Evolutionary conservation across 1,139 yeast genomes (phyloP).

Genomic region (Candida labiduridarum): DNA sequence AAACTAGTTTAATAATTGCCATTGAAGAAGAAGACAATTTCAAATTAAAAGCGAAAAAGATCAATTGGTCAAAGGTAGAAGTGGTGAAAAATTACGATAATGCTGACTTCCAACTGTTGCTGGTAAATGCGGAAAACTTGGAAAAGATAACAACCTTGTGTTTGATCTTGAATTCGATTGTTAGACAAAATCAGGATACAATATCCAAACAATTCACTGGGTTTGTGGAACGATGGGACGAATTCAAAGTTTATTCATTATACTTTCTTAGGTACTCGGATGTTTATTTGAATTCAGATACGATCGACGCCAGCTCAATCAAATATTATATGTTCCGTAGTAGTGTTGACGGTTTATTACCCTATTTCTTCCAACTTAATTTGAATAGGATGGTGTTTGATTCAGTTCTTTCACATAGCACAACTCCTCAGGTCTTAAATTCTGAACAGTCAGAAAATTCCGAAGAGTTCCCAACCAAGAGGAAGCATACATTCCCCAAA

Average conservation of each 20-base stretch:
- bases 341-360: conserved; percentile 32
- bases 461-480: conserved; percentile 1
- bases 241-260: conserved; percentile 34
- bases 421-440: neutral
- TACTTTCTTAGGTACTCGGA: conserved; percentile 50
- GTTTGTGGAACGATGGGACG: conserved; percentile 31
- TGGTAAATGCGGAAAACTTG: conserved; percentile 37
- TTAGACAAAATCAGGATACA: conserved; percentile 26
- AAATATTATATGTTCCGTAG: conserved; percentile 34
- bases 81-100: conserved; percentile 24
- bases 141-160: conserved; percentile 45
- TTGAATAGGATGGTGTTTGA: conserved; percentile 37
- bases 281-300: conserved; percentile 24
- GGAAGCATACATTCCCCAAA: conserved; percentile 11
- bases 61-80: conserved; percentile 28
- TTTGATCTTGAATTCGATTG: conserved; percentile 33
- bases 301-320: conserved; percentile 25
- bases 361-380: conserved; percentile 39
- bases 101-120: conserved; percentile 32
- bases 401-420: conserved; percentile 21
- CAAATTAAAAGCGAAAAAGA: conserved; percentile 18
- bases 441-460: neutral
- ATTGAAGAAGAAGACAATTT: conserved; percentile 17
- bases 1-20: conserved; percentile 11
- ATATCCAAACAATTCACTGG: conserved; percentile 17